Evolutionary conservation across 2,329 filamentous ascomycete genomes (phyloP).

Genomic region (Penicillium palitans): DNA sequence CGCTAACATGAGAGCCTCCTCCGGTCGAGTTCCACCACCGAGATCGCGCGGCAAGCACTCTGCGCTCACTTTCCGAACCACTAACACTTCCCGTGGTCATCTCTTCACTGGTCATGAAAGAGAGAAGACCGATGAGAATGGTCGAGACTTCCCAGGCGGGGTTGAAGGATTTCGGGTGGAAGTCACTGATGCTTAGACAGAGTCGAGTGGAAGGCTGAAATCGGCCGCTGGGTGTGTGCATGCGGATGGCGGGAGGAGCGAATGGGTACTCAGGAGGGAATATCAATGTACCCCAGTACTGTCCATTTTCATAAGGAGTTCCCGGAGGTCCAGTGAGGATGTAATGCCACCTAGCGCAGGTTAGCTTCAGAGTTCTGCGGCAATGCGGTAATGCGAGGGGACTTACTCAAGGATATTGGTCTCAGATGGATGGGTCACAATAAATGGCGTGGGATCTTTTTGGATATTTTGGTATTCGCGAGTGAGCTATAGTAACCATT

Average conservation of each 20-base stretch:
- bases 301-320: slow-evolving; percentile 89
- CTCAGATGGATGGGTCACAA: slow-evolving; percentile 84
- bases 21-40: slow-evolving; percentile 98
- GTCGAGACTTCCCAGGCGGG: slow-evolving; percentile 98
- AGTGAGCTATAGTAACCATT: slow-evolving; percentile 49
- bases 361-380: slow-evolving; percentile 14
- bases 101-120: slow-evolving; percentile 98
- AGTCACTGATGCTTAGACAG: slow-evolving; percentile 94
- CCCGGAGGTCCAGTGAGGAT: slow-evolving; percentile 91
- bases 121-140: slow-evolving; percentile 88
- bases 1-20: slow-evolving; percentile 66
- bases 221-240: slow-evolving; percentile 95
- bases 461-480: slow-evolving; percentile 66
- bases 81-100: slow-evolving; percentile 94
- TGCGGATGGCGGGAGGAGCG: slow-evolving; percentile 93
- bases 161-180: slow-evolving; percentile 97
- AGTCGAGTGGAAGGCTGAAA: slow-evolving; percentile 91
- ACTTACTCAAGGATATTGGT: slow-evolving; percentile 83
- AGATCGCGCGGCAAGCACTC: slow-evolving; percentile 72
- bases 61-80: slow-evolving; percentile 73
- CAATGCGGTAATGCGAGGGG: not conserved
- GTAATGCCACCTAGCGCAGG: slow-evolving; percentile 73
- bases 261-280: slow-evolving; percentile 98
- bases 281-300: slow-evolving; percentile 96
- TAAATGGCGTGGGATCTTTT: slow-evolving; percentile 82